A percentile compares a stretch with the other conserved stretches of the same genome.
These are phyloP conservation scores for Zostera marina DNA, from an alignment of 116 monocot genomes.

Conservation along the genomic window DNA sequence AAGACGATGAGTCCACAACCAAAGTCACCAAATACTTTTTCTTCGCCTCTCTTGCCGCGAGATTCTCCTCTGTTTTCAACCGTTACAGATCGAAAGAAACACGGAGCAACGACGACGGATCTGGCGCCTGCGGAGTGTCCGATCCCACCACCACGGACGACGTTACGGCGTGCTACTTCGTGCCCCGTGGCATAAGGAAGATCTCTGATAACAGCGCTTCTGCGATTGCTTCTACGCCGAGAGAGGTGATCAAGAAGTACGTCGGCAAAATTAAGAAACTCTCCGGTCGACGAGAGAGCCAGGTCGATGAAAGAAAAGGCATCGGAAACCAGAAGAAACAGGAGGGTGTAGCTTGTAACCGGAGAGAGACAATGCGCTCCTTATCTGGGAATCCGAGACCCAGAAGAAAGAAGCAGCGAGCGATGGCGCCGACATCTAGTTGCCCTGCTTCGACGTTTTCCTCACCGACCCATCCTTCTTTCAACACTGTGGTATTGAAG, in stretches of 20 bases:
- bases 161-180: conserved; percentile 2
- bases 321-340: conserved; percentile 6
- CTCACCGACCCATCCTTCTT: conserved; percentile 59
- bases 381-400: conserved; percentile 69
- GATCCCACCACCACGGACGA: neutral
- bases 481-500: neutral
- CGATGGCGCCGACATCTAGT: conserved; percentile 15
- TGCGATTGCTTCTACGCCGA: conserved; percentile 48
- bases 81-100: conserved; percentile 45
- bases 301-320: conserved; percentile 5
- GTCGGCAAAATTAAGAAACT: conserved; percentile 65
- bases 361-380: conserved; percentile 13
- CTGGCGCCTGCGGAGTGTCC: neutral
- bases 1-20: conserved; percentile 37
- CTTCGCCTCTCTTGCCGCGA: conserved; percentile 41
- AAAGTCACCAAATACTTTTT: conserved; percentile 28
- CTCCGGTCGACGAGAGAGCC: conserved; percentile 8
- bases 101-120: neutral
- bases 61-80: conserved; percentile 72
- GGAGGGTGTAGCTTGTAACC: conserved; percentile 12
- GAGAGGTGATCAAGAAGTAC: conserved; percentile 75
- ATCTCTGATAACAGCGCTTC: conserved; percentile 30
- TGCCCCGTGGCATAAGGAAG: neutral
- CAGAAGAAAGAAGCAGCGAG: conserved; percentile 24
- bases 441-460: conserved; percentile 79